A percentile compares a stretch with the other conserved stretches of the same genome.
Evolutionary conservation across 2,329 filamentous ascomycete genomes (phyloP).

Genomic region (Penicillium janthinellum): DNA sequence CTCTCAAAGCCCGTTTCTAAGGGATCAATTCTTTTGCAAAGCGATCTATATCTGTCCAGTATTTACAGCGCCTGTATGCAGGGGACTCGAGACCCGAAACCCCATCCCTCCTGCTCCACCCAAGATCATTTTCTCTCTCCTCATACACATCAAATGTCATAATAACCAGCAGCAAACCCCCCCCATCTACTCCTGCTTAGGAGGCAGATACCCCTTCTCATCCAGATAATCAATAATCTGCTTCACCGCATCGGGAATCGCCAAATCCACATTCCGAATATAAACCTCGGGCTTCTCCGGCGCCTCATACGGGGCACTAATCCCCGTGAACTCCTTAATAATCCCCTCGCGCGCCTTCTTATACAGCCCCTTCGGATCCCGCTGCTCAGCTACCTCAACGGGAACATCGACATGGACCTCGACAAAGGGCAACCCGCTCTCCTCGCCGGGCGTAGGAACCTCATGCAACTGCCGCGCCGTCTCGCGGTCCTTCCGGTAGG

Average conservation of each 20-base stretch:
- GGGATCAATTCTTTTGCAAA: conserved; percentile 8
- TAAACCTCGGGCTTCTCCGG: conserved; percentile 83
- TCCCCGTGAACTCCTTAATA: conserved; percentile 97
- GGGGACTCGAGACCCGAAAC: conserved; percentile 11
- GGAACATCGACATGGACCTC: conserved; percentile 94
- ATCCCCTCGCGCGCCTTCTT: conserved; percentile 92
- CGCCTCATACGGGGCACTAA: conserved; percentile 92
- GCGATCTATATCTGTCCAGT: conserved; percentile 19
- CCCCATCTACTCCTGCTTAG: conserved; percentile 37
- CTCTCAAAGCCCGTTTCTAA: background rate
- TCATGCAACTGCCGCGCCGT: conserved; percentile 80
- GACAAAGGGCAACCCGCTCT: conserved; percentile 75
- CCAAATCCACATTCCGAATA: conserved; percentile 78
- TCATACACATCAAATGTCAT: background rate
- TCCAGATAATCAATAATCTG: conserved; percentile 80
- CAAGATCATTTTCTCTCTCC: background rate
- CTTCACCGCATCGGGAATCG: conserved; percentile 83
- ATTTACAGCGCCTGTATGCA: conserved; percentile 19
- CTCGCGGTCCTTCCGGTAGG: conserved; percentile 83
- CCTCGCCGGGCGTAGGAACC: conserved; percentile 59
- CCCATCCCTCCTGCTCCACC: conserved; percentile 5
- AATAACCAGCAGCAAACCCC: background rate
- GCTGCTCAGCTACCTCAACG: conserved; percentile 86
- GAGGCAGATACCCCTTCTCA: conserved; percentile 63
- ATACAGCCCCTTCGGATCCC: conserved; percentile 96